These are phyloP conservation scores for Cinnamomum micranthum DNA, from an alignment of 164 flowering plant genomes.

Conservation along the genomic window DNA sequence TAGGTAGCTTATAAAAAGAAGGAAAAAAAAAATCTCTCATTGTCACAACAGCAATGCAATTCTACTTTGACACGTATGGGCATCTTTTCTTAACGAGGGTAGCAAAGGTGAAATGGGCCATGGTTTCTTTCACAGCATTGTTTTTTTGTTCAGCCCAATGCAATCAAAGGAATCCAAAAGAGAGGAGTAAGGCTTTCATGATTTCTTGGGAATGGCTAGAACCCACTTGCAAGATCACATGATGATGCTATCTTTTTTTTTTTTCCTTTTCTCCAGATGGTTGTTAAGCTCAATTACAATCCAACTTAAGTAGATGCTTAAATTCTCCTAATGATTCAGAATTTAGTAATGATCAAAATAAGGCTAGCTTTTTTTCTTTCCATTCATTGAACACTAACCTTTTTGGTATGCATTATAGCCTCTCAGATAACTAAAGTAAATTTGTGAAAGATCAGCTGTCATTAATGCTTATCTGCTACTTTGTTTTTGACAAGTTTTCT, in stretches of 20 bases:
- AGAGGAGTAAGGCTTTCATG: conserved; percentile 17
- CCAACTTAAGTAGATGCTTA: not conserved
- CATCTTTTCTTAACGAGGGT: not conserved
- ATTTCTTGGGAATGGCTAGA: conserved; percentile 19
- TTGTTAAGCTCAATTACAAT: too few relatives aligned
- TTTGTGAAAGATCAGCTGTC: too few relatives aligned
- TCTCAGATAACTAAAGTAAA: not conserved
- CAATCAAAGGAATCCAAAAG: conserved; percentile 2
- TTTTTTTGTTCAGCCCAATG: conserved; percentile 1
- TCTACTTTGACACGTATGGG: not conserved
- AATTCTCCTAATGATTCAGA: not conserved
- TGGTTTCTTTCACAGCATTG: not conserved
- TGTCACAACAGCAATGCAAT: not conserved
- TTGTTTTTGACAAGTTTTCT: too few relatives aligned
- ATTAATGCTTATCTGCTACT: too few relatives aligned
- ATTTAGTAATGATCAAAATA: too few relatives aligned
- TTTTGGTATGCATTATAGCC: not conserved
- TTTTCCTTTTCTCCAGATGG: too few relatives aligned
- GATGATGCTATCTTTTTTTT: conserved; percentile 7
- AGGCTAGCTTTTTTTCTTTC: not conserved
- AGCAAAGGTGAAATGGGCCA: conserved; percentile 10
- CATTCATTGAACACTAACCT: not conserved
- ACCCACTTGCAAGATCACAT: conserved; percentile 16
- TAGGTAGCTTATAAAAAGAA: not conserved
- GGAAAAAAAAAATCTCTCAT: not conserved